Evolutionary conservation across 139 green algal species (phyloP).

Genomic region (Astrephomene gubernaculifera): DNA sequence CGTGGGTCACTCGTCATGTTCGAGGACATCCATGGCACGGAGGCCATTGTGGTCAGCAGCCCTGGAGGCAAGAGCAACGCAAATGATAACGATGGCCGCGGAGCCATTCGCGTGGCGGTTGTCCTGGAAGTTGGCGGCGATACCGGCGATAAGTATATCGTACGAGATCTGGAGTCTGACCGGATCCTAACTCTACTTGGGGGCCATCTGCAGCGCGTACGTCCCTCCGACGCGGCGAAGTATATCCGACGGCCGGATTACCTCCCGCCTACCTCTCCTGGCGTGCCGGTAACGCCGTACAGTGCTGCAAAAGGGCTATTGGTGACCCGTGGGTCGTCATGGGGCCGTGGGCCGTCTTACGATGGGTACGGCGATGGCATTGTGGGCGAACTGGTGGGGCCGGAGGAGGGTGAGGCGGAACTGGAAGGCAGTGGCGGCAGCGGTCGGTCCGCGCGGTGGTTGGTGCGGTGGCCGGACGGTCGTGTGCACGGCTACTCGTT

Average conservation of each 20-base stretch:
- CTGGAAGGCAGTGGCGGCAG: not conserved
- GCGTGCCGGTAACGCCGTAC: conserved; percentile 48
- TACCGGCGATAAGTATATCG: not conserved
- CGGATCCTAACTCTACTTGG: conserved; percentile 22
- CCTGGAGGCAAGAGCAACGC: no score
- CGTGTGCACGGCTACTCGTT: conserved; percentile 13
- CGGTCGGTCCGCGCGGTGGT: not conserved
- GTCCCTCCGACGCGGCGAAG: conserved; percentile 18
- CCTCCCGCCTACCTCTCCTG: conserved; percentile 40
- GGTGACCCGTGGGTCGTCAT: conserved; percentile 26
- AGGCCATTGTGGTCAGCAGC: no score
- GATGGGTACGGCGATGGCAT: conserved; percentile 30
- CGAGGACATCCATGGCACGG: conserved; percentile 19
- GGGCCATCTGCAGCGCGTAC: conserved; percentile 26
- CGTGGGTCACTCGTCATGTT: conserved; percentile 27
- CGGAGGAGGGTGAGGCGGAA: not conserved
- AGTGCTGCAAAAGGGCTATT: conserved; percentile 27
- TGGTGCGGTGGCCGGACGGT: conserved; percentile 35
- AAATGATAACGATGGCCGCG: not conserved
- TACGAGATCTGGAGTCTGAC: conserved; percentile 53
- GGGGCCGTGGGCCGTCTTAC: conserved; percentile 3
- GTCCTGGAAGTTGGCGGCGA: not conserved
- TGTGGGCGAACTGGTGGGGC: conserved; percentile 22
- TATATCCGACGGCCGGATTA: conserved; percentile 48
- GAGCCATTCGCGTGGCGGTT: not conserved